phyloP scores from a whole-genome alignment of 257 asterid species.

The Nemophila menziesii region DNA sequence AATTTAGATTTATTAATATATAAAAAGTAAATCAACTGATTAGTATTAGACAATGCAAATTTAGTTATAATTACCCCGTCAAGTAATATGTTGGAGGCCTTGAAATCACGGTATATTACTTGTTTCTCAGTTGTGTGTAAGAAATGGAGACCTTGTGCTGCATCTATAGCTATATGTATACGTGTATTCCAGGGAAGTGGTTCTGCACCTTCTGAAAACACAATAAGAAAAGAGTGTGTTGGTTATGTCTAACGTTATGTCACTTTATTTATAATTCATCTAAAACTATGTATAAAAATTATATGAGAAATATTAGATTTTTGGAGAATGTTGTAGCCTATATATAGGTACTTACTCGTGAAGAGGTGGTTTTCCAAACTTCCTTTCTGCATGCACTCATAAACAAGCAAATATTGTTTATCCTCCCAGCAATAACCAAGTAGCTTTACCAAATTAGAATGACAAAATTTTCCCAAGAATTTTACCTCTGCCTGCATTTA shows the following conservation, averaged over 20 bases:
- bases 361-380: slow-evolving; percentile 87
- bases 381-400: slow-evolving; percentile 74
- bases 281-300: background rate
- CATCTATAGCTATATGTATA: slow-evolving; percentile 57
- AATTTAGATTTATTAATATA: background rate
- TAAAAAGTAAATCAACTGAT: no score
- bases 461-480: slow-evolving; percentile 74
- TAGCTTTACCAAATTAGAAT: slow-evolving; percentile 73
- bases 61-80: slow-evolving; percentile 39
- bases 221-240: background rate
- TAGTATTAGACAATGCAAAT: no score
- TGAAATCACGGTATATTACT: slow-evolving; percentile 70
- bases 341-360: slow-evolving; percentile 63
- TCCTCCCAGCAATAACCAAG: slow-evolving; percentile 94
- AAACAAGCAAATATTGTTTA: slow-evolving; percentile 56
- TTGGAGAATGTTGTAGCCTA: background rate
- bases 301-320: background rate
- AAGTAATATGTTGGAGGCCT: slow-evolving; percentile 63
- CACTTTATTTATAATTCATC: background rate
- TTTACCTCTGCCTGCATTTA: slow-evolving; percentile 79
- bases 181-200: slow-evolving; percentile 59
- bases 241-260: background rate
- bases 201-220: slow-evolving; percentile 37
- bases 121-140: slow-evolving; percentile 54
- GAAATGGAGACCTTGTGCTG: slow-evolving; percentile 61